phyloP scores from a whole-genome alignment of 2,329 filamentous ascomycete species.

The Bertia moriformis region DNA sequence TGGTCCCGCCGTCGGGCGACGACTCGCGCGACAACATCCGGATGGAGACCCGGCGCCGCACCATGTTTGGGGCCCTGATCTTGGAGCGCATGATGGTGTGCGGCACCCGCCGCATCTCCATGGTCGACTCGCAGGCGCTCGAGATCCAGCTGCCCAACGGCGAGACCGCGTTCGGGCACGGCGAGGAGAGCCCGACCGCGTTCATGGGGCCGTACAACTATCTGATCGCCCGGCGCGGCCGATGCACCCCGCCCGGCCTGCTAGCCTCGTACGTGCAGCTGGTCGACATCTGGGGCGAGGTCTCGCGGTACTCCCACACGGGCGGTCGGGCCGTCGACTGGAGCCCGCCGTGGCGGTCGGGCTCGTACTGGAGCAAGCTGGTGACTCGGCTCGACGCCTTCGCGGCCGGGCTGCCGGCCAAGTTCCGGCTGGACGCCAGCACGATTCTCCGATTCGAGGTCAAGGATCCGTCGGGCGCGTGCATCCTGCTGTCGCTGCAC shows the following conservation, averaged over 20 bases:
- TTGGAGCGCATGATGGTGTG: slow-evolving; percentile 56
- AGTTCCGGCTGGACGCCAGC: slow-evolving; percentile 39
- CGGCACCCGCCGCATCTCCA: slow-evolving; percentile 44
- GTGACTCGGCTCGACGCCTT: slow-evolving; percentile 34
- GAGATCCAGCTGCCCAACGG: slow-evolving; percentile 55
- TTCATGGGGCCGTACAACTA: slow-evolving; percentile 19
- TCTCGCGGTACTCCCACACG: slow-evolving; percentile 37
- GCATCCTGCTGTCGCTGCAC: slow-evolving; percentile 50
- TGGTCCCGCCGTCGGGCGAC: no score
- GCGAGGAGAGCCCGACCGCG: slow-evolving; percentile 37
- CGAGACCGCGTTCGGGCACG: slow-evolving; percentile 49
- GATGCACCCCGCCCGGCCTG: slow-evolving; percentile 25
- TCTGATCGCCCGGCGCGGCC: slow-evolving; percentile 8
- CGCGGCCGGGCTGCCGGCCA: slow-evolving; percentile 33
- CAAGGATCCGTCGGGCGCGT: slow-evolving; percentile 38
- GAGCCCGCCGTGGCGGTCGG: slow-evolving; percentile 42
- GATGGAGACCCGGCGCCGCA: slow-evolving; percentile 51
- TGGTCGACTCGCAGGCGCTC: slow-evolving; percentile 42
- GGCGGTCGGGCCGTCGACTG: slow-evolving; percentile 33
- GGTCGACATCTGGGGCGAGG: slow-evolving; percentile 43
- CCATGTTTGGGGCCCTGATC: slow-evolving; percentile 63
- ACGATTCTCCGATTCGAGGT: slow-evolving; percentile 56
- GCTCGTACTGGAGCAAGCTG: slow-evolving; percentile 37
- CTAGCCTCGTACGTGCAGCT: slow-evolving; percentile 39
- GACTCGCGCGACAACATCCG: slow-evolving; percentile 26